A percentile compares a stretch with the other conserved stretches of the same genome.
Conservation (phyloP, 352 stramenopile species). For the Lagenidium giganteum region DNA sequence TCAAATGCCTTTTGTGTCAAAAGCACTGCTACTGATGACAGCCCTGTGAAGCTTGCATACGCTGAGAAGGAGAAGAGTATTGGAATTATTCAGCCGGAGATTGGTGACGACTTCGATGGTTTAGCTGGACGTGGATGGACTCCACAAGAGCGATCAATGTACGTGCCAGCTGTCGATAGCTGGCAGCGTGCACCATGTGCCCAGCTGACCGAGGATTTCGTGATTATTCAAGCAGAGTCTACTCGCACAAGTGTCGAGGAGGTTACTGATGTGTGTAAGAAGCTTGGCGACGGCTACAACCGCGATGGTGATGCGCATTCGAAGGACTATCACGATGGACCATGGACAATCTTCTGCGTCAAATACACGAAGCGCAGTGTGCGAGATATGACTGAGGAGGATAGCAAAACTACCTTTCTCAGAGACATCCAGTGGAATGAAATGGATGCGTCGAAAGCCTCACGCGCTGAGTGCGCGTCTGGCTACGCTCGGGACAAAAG, state of each 20-base stretch:
- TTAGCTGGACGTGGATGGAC: slow-evolving; percentile 26
- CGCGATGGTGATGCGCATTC: slow-evolving; percentile 40
- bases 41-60: slow-evolving; percentile 22
- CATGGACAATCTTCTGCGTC: slow-evolving; percentile 42
- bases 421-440: slow-evolving; percentile 28
- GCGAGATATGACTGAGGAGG: slow-evolving; percentile 26
- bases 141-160: slow-evolving; percentile 15
- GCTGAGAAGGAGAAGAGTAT: slow-evolving; percentile 13
- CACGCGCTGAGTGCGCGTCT: slow-evolving; percentile 13
- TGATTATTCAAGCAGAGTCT: slow-evolving; percentile 23
- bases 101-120: slow-evolving; percentile 16
- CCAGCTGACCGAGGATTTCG: slow-evolving; percentile 27
- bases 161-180: slow-evolving; percentile 10
- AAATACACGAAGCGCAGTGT: slow-evolving; percentile 21
- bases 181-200: slow-evolving; percentile 25
- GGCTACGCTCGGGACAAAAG: slow-evolving; percentile 27
- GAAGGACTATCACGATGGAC: slow-evolving; percentile 32
- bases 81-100: slow-evolving; percentile 30
- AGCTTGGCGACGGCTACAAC: slow-evolving; percentile 20
- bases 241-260: slow-evolving; percentile 23
- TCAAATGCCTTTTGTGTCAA: slow-evolving; percentile 29
- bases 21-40: slow-evolving; percentile 21
- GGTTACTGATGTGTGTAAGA: slow-evolving; percentile 19
- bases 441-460: slow-evolving; percentile 24
- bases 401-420: slow-evolving; percentile 13